Percentiles rank a stretch among this genome's conserved stretches.
Conservation (phyloP, 306 rosid species). For the Senna tora region DNA sequence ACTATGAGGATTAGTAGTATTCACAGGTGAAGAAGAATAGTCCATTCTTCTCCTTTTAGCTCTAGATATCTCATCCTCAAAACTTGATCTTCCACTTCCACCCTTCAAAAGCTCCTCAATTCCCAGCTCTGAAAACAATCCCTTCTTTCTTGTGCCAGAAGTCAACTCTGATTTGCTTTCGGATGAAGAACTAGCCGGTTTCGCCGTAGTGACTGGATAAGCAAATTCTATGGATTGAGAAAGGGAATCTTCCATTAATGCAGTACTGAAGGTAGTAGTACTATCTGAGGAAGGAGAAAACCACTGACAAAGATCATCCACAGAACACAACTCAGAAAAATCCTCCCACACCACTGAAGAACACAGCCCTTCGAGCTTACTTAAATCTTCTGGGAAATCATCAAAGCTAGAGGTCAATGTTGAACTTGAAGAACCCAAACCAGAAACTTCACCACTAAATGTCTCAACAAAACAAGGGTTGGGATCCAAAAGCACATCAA, state of each 20-base stretch:
- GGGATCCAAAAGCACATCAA: constrained; percentile 35
- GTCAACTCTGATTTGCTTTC: constrained; percentile 53
- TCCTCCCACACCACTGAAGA: constrained; percentile 40
- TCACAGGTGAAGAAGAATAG: constrained; percentile 45
- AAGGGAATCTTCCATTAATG: constrained; percentile 45
- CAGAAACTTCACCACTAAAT: constrained; percentile 48
- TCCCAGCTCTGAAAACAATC: constrained; percentile 73
- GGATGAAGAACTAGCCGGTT: constrained; percentile 40
- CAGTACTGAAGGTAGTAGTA: no score
- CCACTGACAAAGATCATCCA: constrained; percentile 74
- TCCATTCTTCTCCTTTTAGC: constrained; percentile 49
- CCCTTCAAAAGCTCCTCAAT: constrained; percentile 67
- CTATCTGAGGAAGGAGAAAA: constrained; percentile 53
- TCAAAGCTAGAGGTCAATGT: constrained; percentile 11
- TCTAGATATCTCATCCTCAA: constrained; percentile 50
- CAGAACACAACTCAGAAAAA: constrained; percentile 43
- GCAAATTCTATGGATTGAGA: constrained; percentile 48
- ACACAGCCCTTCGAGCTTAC: not conserved
- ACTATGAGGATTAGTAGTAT: constrained; percentile 48
- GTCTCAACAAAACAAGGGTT: constrained; percentile 42
- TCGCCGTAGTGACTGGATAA: constrained; percentile 33
- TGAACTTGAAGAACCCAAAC: constrained; percentile 37
- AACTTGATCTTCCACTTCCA: constrained; percentile 41
- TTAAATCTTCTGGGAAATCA: constrained; percentile 34
- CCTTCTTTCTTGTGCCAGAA: constrained; percentile 49